phyloP scores from a whole-genome alignment of 106 monocot species.

The Dendrobium chrysotoxum region DNA sequence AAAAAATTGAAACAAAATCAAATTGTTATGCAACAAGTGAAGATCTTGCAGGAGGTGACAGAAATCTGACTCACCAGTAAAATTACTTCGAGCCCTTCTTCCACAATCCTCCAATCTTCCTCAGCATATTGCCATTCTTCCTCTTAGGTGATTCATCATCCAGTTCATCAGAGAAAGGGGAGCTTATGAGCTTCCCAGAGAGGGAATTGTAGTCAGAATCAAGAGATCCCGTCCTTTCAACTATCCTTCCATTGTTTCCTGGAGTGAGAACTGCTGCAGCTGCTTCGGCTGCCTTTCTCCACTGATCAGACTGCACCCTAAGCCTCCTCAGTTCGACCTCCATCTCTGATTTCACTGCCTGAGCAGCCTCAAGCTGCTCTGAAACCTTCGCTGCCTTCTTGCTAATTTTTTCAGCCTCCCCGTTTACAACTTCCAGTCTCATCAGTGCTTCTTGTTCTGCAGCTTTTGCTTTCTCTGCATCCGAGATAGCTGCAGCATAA shows the following conservation, averaged over 20 bases:
- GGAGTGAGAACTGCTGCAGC: conserved; percentile 68
- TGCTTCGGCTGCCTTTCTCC: conserved; percentile 97
- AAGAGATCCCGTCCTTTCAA: conserved; percentile 59
- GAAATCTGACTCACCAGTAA: neutral
- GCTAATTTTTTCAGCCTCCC: conserved; percentile 55
- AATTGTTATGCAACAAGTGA: neutral
- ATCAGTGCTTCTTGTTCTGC: conserved; percentile 53
- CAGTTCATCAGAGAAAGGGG: conserved; percentile 65
- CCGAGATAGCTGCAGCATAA: conserved; percentile 29
- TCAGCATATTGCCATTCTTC: conserved; percentile 51
- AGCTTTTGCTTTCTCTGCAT: conserved; percentile 56
- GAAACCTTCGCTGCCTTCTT: conserved; percentile 27
- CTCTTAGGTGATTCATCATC: conserved; percentile 59
- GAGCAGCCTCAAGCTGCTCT: conserved; percentile 66
- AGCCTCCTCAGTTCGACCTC: conserved; percentile 67
- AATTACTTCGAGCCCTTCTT: conserved; percentile 64
- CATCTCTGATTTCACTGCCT: conserved; percentile 50
- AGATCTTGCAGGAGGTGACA: neutral
- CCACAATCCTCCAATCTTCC: conserved; percentile 70
- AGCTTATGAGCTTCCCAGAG: conserved; percentile 58
- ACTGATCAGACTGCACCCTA: conserved; percentile 84
- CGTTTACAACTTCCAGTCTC: conserved; percentile 38
- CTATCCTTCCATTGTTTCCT: conserved; percentile 29
- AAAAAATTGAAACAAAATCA: neutral
- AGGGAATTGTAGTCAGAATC: conserved; percentile 43